Evolutionary conservation across 2,329 filamentous ascomycete species (phyloP).

Genomic region (Claviceps spartinae): DNA sequence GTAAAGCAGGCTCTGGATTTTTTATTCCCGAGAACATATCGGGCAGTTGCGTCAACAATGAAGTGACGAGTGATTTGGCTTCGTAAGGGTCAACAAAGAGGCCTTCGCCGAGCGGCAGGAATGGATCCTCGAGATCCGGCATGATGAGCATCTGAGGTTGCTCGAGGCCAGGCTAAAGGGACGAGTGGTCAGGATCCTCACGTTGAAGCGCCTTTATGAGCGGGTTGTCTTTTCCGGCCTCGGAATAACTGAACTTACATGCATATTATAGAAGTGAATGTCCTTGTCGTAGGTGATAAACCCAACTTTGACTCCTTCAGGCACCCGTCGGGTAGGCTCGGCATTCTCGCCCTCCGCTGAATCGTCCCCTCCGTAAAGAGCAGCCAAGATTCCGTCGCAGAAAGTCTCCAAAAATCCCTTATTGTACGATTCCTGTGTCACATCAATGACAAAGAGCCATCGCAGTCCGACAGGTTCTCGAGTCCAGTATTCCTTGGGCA

Average conservation of each 20-base stretch:
- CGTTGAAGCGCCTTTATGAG: too few species aligned
- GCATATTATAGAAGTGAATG: constrained; percentile 95
- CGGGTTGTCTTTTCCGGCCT: background rate
- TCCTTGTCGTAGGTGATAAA: constrained; percentile 95
- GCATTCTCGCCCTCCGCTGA: constrained; percentile 35
- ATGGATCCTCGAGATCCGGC: constrained; percentile 93
- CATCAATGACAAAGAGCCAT: constrained; percentile 87
- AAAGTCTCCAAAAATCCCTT: constrained; percentile 83
- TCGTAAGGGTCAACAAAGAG: constrained; percentile 91
- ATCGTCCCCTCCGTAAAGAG: constrained; percentile 62
- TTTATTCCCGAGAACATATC: constrained; percentile 78
- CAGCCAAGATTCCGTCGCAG: constrained; percentile 73
- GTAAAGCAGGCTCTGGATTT: constrained; percentile 77
- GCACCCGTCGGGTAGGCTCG: constrained; percentile 45
- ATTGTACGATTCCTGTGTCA: constrained; percentile 80
- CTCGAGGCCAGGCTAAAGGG: constrained; percentile 52
- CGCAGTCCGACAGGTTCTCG: constrained; percentile 80
- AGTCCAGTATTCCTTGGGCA: constrained; percentile 98
- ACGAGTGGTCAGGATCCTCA: background rate
- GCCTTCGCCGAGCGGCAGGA: constrained; percentile 80
- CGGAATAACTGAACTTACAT: constrained; percentile 38
- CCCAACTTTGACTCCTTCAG: constrained; percentile 72
- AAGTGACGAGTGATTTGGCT: constrained; percentile 73
- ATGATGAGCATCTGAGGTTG: constrained; percentile 97
- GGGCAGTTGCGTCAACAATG: constrained; percentile 73